Base-by-base conservation (phyloP, 1,284 basidiomycete species). In the Earliella scabrosa region DNA sequence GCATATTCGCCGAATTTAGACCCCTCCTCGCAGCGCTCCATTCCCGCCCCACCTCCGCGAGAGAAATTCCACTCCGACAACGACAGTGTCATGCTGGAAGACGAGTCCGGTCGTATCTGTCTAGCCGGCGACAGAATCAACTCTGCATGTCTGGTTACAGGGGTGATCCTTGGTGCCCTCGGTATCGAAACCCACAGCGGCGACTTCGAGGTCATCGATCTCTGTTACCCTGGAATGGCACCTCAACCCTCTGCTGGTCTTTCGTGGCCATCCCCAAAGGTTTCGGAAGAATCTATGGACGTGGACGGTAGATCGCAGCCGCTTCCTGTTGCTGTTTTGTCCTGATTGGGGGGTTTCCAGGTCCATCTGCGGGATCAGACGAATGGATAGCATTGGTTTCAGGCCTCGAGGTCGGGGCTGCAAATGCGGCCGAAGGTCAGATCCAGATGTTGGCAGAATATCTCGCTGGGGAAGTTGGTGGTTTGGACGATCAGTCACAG, bases 121-220 rank as follows among this genome's bases (percentile, higher is more conserved):
- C 83, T 99, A 2, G 90, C 96, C 0, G 97, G 97, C 1, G 83
- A 88, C 52, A 79, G 71, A 49, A 72, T 86, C 53, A 72, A 59
- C 61, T 76, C 71, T 39, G 84, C 80, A 45, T 73, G 80, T 32
- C 78, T 97, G 10, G 93, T 97, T 1, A 97, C 95, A 1, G 95
- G 95, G 1, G 87, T 97, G 16, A 95, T 98, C 54, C 82, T 95
- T 55, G 95, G 90, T 24, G 94, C 86, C 0, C 80, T 99, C 10
- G 97, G 97, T 2, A 86, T 90, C 66, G 97, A 99, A 71, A 97
- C 92, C 0, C 79, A 85, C 1, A 81, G 81, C 21, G 97, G 97
- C 7, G 95, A 98, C 61, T 98, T 99, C 66, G 92, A 98, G 68
- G 95, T 97, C 4, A 81, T 92, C n/a, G 97, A 98, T 71, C 73